Base-by-base conservation (phyloP, 352 stramenopile species). In the Globisporangium echinulatum region DNA sequence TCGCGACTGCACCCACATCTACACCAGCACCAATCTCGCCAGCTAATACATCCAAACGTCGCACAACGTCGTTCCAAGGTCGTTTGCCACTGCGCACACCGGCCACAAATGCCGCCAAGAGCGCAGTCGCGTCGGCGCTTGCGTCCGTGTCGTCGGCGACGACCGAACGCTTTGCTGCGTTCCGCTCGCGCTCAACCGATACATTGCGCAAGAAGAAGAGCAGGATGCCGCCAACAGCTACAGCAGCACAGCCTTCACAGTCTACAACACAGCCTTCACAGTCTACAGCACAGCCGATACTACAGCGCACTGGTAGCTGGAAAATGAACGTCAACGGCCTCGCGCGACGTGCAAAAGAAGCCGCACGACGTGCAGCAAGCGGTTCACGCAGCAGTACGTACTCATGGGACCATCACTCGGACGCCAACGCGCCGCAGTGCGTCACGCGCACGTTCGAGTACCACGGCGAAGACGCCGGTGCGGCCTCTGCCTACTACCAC, bases 401-500 rank as follows among this genome's bases (percentile, higher is more conserved):
- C 54, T 54, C n/a, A 49, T 68, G 49, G 15, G 44, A 11, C 43
- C 25, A 52, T 33, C 42, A 53, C 25, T 25, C 25, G 9, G 63
- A 63, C 57, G 66, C 73, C 11, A 39, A 72, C 38, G 54, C 71
- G 43, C 39, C 58, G 56, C 72, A 79, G 56, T 82, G 82, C 39
- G 82, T 73, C 4, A 59, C 70, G 7, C 66, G 67, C 2, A 39
- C 43, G 13, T 79, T 85, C 53, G 74, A 78, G 62, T 75, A 67
- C 46, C 84, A 93, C 57, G 75, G 78, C 42, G 84, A 93, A 77
- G 84, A 93, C 67, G 82, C 77, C 4, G 74, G 79, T n/a, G 74
- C 68, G 3, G 60, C 64, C 5, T 72, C 71, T 8, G 68, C 44
- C 25, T 89, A 84, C 66, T 91, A 84, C 60, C 84, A 93, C 67